Evolutionary conservation across 106 monocot genomes (phyloP), one percentile per base, ranked within the genome.

Genomic region (Chionographis japonica): DNA sequence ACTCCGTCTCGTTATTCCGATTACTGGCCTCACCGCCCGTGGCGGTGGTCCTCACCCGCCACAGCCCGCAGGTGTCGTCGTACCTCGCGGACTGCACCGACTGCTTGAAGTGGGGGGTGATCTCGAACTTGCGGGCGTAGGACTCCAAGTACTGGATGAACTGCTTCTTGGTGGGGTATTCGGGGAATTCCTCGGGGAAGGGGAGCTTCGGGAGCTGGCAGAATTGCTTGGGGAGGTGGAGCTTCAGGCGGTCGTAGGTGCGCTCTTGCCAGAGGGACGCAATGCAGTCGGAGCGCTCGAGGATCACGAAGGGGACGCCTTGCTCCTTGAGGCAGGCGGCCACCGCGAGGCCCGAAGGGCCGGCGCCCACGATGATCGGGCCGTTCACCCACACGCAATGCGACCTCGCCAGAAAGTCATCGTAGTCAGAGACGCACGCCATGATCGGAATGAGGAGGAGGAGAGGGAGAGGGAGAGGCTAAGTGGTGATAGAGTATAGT

Each of bases 241-340:
- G 85, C 61, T 75, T 78, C 46, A 86, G 85, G 61, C 85, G 78
- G 67, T 86, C 81, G 71, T 86, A 86, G 41, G 85, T 86, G n/a
- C 78, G 77, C 38, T 78, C 66, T 68, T 86, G 77, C 85, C 85
- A 86, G n/a, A 81, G 78, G 37, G 85, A 86, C 41, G 85, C 85
- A 49, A 86, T 81, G 78, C 81, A 81, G 70, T 81, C 77, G 50
- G 81, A 56, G 14, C 81, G 77, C 62, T 85, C 85, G 14, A 85
- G 77, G 66, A 81, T 66, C 52, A 74, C 62, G 55, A 70, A 81
- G 10, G 85, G 85, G 7, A 85, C 81, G 60, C 77, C 77, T 13
- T 74, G 74, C 42, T 77, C 77, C 43, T 68, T 67, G 11, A 85
- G 81, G 61, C 77, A 70, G 9, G 85, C 85, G 12, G 74, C 85